A percentile compares a stretch with the other conserved stretches of the same genome.
Evolutionary conservation across 768 basidiomycete species (phyloP).

Genomic region (Suillus luteus): DNA sequence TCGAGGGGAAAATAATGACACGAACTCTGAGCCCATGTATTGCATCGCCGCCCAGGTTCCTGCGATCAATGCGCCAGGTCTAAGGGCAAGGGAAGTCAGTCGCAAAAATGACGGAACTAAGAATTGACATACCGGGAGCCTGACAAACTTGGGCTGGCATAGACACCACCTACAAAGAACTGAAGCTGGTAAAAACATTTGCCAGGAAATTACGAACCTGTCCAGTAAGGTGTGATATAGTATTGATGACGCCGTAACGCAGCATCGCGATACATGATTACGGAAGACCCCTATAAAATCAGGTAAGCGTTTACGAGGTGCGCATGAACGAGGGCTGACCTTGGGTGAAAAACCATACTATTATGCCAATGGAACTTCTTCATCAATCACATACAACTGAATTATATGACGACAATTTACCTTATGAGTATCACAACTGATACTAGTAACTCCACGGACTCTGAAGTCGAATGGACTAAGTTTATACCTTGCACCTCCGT

Average conservation of each 20-base stretch:
- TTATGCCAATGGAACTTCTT: neutral
- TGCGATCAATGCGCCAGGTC: constrained; percentile 90
- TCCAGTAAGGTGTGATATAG: constrained; percentile 81
- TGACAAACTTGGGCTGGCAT: constrained; percentile 86
- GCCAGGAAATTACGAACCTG: constrained; percentile 45
- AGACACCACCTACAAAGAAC: constrained; percentile 71
- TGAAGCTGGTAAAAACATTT: neutral
- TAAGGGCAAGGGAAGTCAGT: constrained; percentile 25
- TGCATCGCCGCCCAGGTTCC: constrained; percentile 98
- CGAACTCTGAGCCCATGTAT: constrained; percentile 84
- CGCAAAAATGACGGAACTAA: neutral
- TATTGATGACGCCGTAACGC: constrained; percentile 83
- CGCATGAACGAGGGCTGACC: constrained; percentile 39
- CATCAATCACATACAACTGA: neutral
- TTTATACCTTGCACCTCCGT: constrained; percentile 48
- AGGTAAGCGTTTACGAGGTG: constrained; percentile 7
- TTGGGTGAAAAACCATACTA: constrained; percentile 96
- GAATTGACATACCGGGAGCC: constrained; percentile 71
- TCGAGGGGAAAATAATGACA: constrained; percentile 12
- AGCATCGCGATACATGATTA: constrained; percentile 89
- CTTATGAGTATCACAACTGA: constrained; percentile 97
- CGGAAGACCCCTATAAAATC: constrained; percentile 72
- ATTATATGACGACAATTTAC: constrained; percentile 36
- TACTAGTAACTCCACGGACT: constrained; percentile 88
- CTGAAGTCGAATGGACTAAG: constrained; percentile 85